These are phyloP conservation scores for Tephrocybe sp. DNA, from an alignment of 768 basidiomycete species.

Conservation along the genomic window DNA sequence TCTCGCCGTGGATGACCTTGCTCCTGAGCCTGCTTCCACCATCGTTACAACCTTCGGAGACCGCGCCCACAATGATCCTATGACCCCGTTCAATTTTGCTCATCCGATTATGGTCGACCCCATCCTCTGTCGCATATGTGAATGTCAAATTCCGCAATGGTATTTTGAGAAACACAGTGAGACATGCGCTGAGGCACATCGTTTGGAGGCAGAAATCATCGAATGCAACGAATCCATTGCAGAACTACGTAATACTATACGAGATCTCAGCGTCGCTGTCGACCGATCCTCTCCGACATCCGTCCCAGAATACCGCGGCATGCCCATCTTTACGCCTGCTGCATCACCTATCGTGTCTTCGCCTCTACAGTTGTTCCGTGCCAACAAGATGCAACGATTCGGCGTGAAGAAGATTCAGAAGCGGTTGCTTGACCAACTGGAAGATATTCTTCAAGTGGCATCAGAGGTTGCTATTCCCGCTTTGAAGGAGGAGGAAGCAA, in stretches of 20 bases:
- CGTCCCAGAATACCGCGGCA: conserved; percentile 81
- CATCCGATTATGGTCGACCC: conserved; percentile 77
- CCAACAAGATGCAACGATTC: conserved; percentile 73
- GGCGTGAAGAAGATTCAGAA: conserved; percentile 81
- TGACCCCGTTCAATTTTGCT: conserved; percentile 71
- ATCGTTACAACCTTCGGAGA: conserved; percentile 36
- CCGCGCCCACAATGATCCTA: conserved; percentile 39
- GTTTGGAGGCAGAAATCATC: conserved; percentile 90
- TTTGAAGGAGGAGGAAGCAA: conserved; percentile 87
- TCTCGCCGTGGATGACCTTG: conserved; percentile 49
- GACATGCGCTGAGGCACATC: conserved; percentile 94
- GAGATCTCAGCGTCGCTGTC: conserved; percentile 69
- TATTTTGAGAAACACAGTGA: conserved; percentile 99
- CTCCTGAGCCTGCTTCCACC: conserved; percentile 39
- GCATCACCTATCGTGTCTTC: conserved; percentile 69
- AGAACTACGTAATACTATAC: conserved; percentile 84
- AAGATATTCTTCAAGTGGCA: conserved; percentile 80
- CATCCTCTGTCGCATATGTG: conserved; percentile 96
- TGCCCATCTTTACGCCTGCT: conserved; percentile 77
- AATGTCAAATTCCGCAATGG: conserved; percentile 95
- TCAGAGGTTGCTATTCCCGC: conserved; percentile 83
- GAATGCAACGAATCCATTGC: conserved; percentile 91
- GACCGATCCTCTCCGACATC: conserved; percentile 69
- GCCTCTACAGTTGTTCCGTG: conserved; percentile 74
- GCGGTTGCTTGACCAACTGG: conserved; percentile 79